These are phyloP conservation scores for Blastomyces percursus DNA, from an alignment of 2,329 filamentous ascomycete genomes.

Conservation along the genomic window DNA sequence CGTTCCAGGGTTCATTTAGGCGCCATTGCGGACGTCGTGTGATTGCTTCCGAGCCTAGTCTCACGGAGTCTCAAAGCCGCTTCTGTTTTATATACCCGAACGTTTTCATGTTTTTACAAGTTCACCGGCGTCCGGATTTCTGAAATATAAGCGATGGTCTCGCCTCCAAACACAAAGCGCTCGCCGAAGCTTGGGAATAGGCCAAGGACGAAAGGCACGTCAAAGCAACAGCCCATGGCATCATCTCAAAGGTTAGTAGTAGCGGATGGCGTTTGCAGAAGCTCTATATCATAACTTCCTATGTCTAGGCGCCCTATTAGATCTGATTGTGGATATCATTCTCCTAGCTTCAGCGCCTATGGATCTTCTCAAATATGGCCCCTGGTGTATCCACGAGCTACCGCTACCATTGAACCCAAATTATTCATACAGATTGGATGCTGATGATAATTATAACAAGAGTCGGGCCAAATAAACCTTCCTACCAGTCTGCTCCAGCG, in stretches of 20 bases:
- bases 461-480: conserved; percentile 13
- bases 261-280: conserved; percentile 4
- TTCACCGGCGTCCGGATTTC: no score
- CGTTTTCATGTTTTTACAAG: background rate
- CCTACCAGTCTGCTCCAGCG: conserved; percentile 11
- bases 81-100: background rate
- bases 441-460: conserved; percentile 7
- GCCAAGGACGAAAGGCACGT: background rate
- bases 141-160: background rate
- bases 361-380: background rate
- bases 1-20: background rate
- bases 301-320: background rate
- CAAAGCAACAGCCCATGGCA: conserved; percentile 11
- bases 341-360: background rate
- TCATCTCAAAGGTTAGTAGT: conserved; percentile 12
- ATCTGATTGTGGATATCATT: background rate
- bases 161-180: background rate
- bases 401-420: background rate
- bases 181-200: background rate
- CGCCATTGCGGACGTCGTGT: background rate
- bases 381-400: background rate
- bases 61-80: background rate
- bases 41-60: background rate
- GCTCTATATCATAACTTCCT: background rate
- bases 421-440: background rate